Base-by-base conservation (phyloP, 352 stramenopile species). In the Pythium sp. region DNA sequence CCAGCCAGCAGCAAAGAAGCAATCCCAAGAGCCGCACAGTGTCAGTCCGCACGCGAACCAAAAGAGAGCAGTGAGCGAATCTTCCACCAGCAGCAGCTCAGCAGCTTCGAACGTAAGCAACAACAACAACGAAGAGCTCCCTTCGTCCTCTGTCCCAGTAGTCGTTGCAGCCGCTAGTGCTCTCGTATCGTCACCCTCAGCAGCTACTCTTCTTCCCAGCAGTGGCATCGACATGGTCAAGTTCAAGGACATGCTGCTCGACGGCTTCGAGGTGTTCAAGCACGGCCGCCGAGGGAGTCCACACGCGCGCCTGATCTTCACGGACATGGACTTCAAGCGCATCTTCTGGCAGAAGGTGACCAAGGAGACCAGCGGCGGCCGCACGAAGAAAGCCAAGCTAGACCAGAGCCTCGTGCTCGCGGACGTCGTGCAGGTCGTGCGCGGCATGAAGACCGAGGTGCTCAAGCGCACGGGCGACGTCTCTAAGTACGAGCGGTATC, bases 281-380 rank as follows among this genome's bases (percentile, higher is more conserved):
- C 85, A 93, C 46, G 85, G 85, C 7, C 82, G 85, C 24, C 79
- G 85, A 4, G 85, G 85, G 46, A 82, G 77, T 32, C 83, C 86
- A 7, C 86, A 93, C 64, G 71, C 76, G 26, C 83, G 86, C 28
- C 77, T 84, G 30, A 77, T 92, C 24, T 93, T 90, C 70, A 81
- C 80, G 3, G 86, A 93, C 60, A 71, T 93, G 65, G 80, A 86
- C 57, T 81, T 92, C 57, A 92, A 92, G 63, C 82, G 86, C 55
- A 77, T 92, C 28, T 93, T 93, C 67, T 93, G 86, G 86, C 83
- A 91, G 69, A 93, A 93, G 54, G 75, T 84, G 5, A 72, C 71
- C 58, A 80, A 87, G 58, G 79, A 90, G n/a, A 69, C 68, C 18
- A 24, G 18, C 65, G 51, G 69, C 64, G 51, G 51, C 15, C 78